A percentile compares a stretch with the other conserved stretches of the same genome.
These are phyloP conservation scores for Massarina eburnea DNA, from an alignment of 2,329 filamentous ascomycete genomes.

Conservation along the genomic window DNA sequence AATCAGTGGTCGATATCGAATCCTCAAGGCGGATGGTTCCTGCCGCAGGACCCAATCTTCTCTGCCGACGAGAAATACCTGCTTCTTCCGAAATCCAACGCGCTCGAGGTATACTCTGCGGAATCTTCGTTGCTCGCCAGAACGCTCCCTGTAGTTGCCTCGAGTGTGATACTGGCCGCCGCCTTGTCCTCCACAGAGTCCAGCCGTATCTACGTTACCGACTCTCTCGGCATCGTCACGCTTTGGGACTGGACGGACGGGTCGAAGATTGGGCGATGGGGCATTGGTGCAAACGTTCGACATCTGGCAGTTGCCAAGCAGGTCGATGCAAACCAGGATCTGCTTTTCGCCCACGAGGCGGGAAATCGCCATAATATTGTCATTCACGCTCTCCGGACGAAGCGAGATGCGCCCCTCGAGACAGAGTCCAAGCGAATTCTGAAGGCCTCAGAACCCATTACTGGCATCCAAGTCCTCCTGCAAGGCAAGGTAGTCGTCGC, in stretches of 20 bases:
- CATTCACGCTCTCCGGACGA: constrained; percentile 36
- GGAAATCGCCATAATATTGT: constrained; percentile 44
- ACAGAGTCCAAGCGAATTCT: constrained; percentile 41
- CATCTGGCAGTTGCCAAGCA: constrained; percentile 34
- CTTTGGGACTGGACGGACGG: constrained; percentile 62
- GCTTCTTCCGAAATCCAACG: constrained; percentile 72
- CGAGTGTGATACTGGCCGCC: constrained; percentile 52
- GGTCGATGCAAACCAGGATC: constrained; percentile 32
- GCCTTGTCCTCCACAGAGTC: constrained; percentile 54
- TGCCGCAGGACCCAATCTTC: constrained; percentile 59
- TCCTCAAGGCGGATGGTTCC: constrained; percentile 58
- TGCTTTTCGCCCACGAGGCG: constrained; percentile 44
- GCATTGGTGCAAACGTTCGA: constrained; percentile 40
- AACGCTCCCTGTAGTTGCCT: constrained; percentile 58
- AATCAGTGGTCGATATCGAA: constrained; percentile 44
- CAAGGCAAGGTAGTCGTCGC: constrained; percentile 63
- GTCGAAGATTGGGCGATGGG: constrained; percentile 47
- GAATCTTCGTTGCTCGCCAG: constrained; percentile 78
- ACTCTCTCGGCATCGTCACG: constrained; percentile 52
- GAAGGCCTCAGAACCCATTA: constrained; percentile 41
- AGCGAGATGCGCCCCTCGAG: constrained; percentile 22
- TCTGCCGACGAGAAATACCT: constrained; percentile 63
- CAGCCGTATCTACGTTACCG: constrained; percentile 57
- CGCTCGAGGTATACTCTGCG: constrained; percentile 79
- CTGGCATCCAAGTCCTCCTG: constrained; percentile 48